Evolutionary conservation across 371 early-diverging fungal species (phyloP).

Genomic region (Capillidium heterosporum): DNA sequence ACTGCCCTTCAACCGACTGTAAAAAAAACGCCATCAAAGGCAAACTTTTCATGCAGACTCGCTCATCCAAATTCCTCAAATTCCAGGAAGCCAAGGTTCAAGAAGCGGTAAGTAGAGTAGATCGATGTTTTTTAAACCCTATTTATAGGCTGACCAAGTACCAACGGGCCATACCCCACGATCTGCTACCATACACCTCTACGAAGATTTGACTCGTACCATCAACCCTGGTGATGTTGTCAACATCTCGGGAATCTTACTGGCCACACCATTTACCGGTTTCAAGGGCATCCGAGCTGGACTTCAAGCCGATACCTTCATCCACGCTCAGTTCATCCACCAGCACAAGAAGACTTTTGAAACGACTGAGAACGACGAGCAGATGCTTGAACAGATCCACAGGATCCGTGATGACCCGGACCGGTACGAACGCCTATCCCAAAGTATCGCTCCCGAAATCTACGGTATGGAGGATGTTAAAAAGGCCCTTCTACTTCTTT

Average conservation of each 20-base stretch:
- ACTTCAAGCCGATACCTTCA: conserved; percentile 86
- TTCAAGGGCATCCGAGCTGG: conserved; percentile 86
- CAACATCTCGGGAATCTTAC: conserved; percentile 74
- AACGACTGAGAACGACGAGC: conserved; percentile 49
- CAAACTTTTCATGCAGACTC: conserved; percentile 78
- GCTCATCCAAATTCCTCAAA: conserved; percentile 85
- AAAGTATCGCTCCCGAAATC: conserved; percentile 93
- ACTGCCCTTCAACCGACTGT: conserved; percentile 80
- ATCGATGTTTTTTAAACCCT: not conserved
- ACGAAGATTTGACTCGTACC: conserved; percentile 61
- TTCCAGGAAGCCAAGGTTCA: conserved; percentile 94
- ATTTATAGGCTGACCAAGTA: conserved; percentile 74
- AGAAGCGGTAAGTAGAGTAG: conserved; percentile 48
- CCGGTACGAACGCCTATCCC: conserved; percentile 68
- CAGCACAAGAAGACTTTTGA: conserved; percentile 79
- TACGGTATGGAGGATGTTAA: conserved; percentile 95
- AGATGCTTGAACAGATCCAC: conserved; percentile 34
- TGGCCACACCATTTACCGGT: conserved; percentile 90
- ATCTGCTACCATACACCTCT: conserved; percentile 78
- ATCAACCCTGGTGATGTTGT: conserved; percentile 89
- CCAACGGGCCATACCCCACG: conserved; percentile 98
- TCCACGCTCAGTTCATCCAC: conserved; percentile 74
- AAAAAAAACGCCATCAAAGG: conserved; percentile 71
- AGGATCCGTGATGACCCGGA: conserved; percentile 46
- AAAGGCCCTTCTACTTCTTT: conserved; percentile 70